These are phyloP conservation scores for Phialophora verrucosa DNA, from an alignment of 2,329 filamentous ascomycete genomes.

Conservation along the genomic window DNA sequence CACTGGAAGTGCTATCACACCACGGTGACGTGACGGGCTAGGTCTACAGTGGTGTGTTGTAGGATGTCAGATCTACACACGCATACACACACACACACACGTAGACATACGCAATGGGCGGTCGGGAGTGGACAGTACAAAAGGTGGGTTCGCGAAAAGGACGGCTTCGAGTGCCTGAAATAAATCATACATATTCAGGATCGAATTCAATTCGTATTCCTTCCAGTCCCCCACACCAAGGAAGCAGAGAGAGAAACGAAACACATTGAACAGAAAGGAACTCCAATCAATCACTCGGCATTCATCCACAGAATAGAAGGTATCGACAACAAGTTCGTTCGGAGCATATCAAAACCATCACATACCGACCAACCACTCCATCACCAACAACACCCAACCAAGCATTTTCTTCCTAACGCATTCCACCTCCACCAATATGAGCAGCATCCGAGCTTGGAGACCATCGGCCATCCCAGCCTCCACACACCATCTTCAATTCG, in stretches of 20 bases:
- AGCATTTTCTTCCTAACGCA: too few species aligned
- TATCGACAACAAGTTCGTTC: too few species aligned
- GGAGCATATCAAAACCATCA: too few species aligned
- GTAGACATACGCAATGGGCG: background rate
- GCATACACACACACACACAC: too few species aligned
- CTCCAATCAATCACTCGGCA: too few species aligned
- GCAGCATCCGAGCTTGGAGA: constrained; percentile 13
- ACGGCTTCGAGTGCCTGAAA: background rate
- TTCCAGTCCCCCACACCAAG: too few species aligned
- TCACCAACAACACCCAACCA: background rate
- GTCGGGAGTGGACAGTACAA: background rate
- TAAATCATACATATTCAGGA: background rate
- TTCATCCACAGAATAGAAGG: too few species aligned
- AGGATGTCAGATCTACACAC: background rate
- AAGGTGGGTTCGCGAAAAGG: background rate
- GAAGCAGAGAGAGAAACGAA: too few species aligned
- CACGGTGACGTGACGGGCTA: background rate
- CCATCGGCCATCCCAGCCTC: constrained; percentile 12
- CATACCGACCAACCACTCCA: background rate
- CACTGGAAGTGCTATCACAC: constrained; percentile 42
- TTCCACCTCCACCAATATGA: constrained; percentile 12
- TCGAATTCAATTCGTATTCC: background rate
- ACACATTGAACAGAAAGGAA: too few species aligned
- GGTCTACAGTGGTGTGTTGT: background rate
- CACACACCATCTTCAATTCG: constrained; percentile 12